These are phyloP conservation scores for Blepharisma japonicum DNA, from an alignment of 73 alveolate genomes.

Conservation along the genomic window DNA sequence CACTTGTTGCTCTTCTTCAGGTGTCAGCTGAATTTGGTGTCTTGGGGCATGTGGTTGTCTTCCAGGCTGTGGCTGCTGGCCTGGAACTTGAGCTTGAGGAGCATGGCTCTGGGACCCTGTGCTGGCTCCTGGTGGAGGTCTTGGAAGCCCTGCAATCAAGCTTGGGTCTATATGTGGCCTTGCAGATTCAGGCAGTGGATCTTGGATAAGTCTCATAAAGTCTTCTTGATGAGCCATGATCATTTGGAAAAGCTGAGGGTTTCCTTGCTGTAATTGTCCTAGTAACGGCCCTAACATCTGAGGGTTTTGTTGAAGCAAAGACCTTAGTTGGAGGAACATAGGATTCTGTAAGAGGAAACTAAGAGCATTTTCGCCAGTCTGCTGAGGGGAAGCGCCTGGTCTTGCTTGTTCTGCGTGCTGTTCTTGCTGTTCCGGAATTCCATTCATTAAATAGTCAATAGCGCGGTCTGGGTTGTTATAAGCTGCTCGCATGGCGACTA, in stretches of 20 bases:
- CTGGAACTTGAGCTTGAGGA: no score
- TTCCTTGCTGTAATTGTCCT: conserved; percentile 48
- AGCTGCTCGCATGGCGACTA: conserved; percentile 70
- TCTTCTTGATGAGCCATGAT: conserved; percentile 47
- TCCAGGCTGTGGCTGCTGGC: no score
- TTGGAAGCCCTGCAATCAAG: neutral
- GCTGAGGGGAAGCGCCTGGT: conserved; percentile 2
- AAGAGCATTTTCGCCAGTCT: conserved; percentile 39
- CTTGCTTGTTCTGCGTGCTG: conserved; percentile 19
- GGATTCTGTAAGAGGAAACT: conserved; percentile 55
- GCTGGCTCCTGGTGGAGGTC: conserved; percentile 1
- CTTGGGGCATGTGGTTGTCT: no score
- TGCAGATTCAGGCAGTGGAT: conserved; percentile 37
- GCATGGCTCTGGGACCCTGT: no score
- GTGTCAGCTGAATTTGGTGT: neutral
- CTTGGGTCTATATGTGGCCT: neutral
- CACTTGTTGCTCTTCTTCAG: neutral
- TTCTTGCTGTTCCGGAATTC: conserved; percentile 41
- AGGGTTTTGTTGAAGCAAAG: conserved; percentile 59
- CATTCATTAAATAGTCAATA: conserved; percentile 57
- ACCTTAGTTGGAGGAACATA: conserved; percentile 42
- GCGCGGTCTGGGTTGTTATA: conserved; percentile 71
- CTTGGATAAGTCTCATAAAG: conserved; percentile 52
- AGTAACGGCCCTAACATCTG: conserved; percentile 49
- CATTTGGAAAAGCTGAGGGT: conserved; percentile 57